Conservation (phyloP, 768 basidiomycete genomes). For the Trametes sanguinea region DNA sequence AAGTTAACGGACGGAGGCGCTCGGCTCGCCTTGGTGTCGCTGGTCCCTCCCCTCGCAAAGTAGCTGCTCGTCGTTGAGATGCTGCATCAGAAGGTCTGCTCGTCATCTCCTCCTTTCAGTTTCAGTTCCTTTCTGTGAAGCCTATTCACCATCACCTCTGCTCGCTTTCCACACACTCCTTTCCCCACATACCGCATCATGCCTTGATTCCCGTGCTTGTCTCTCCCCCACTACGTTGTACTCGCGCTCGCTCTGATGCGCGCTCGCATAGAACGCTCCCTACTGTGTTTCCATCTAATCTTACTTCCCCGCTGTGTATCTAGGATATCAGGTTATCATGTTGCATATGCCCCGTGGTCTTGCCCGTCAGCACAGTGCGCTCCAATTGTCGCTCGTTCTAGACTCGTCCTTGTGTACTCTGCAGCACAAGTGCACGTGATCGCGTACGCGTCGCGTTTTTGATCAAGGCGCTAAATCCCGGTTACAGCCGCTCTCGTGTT, state of each 20-base stretch:
- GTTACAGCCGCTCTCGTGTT: background rate
- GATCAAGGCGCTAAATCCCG: background rate
- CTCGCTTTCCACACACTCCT: slow-evolving; percentile 4
- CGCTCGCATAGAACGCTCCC: slow-evolving; percentile 19
- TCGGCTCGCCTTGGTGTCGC: slow-evolving; percentile 10
- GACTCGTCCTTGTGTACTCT: background rate
- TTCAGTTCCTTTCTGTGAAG: background rate
- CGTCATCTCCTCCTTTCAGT: background rate
- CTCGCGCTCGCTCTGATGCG: slow-evolving; percentile 8
- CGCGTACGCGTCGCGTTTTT: background rate
- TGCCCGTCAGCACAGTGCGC: background rate
- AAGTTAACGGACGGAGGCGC: slow-evolving; percentile 7
- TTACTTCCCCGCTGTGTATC: slow-evolving; percentile 13
- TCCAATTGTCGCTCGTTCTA: no score
- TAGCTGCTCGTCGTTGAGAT: slow-evolving; percentile 5
- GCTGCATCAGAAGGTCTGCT: background rate
- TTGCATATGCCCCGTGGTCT: background rate
- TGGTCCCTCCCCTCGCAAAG: slow-evolving; percentile 8
- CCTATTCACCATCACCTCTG: background rate
- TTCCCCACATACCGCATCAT: background rate
- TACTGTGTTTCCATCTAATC: slow-evolving; percentile 21
- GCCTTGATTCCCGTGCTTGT: background rate
- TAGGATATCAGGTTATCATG: slow-evolving; percentile 10
- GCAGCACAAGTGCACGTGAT: background rate
- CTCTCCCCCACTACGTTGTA: background rate